Base-by-base conservation (phyloP, 345 rosid genomes). In the Populus davidiana region DNA sequence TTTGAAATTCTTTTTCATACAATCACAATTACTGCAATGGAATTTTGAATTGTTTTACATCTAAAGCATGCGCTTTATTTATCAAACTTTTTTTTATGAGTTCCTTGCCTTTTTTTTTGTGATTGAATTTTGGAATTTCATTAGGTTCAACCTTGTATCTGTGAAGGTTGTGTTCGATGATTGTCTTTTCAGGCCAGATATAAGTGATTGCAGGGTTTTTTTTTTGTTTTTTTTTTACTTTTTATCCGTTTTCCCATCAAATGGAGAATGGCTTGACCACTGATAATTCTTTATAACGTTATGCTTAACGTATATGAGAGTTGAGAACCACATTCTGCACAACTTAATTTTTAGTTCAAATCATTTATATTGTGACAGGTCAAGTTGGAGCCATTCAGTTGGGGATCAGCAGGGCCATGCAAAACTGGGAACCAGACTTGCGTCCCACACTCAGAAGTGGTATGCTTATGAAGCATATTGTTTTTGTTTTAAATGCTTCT, bases 321-420 rank as follows among this genome's bases (percentile, higher is more conserved):
- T 54, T 27, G 23, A 67, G n/a, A 67, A 67, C 70, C 33, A 18
- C 43, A 67, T 67, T 21, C 31, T 63, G 18, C 41, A 67, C 5
- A 33, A 14, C 12, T 11, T 6, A 20, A 67, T 33, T 33, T 67
- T 29, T 33, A 29, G 16, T 0, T 67, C 72, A 35, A 12, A 67
- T 62, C 33, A 64, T 81, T 64, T 74, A 50, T 65, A 21, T 72
- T 79, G 49, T 81, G 62, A 75, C 85, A 95, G 98, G 99, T 85
- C 99, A 95, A 92, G 96, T 95, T 43, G 99, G 96, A 84, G 99
- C 99, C 20, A 87, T 95, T 74, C 93, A 78, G 64, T 80, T 95
- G 83, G 98, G 99, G 47, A 87, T 93, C 83, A 91, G 99, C 84
- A 89, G 96, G 87, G 98, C 97, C 10, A 71, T 95, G 84, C 99